Percentiles rank a stretch among this genome's conserved stretches.
Evolutionary conservation across 495 filamentous ascomycete genomes (phyloP).

Genomic region (Neurospora terricola): DNA sequence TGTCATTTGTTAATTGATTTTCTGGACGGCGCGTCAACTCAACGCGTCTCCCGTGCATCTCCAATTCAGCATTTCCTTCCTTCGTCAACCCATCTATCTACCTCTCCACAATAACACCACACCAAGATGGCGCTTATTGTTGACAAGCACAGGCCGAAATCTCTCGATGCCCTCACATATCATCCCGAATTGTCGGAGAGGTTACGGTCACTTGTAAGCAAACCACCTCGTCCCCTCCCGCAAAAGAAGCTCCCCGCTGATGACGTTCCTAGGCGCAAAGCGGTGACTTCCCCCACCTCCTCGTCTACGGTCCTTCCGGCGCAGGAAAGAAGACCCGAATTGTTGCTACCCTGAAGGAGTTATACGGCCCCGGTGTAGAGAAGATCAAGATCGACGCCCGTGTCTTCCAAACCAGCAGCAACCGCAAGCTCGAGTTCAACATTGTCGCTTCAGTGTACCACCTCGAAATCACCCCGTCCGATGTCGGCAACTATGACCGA

Average conservation of each 20-base stretch:
- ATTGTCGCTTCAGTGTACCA: conserved; percentile 94
- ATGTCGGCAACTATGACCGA: conserved; percentile 93
- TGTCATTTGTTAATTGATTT: conserved; percentile 6
- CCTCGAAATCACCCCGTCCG: conserved; percentile 93
- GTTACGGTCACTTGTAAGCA: conserved; percentile 71
- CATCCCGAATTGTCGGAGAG: conserved; percentile 82
- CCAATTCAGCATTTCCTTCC: not conserved
- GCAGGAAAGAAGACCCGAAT: conserved; percentile 97
- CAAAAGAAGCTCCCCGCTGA: not conserved
- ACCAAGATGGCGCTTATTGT: conserved; percentile 62
- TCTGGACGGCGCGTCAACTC: conserved; percentile 4
- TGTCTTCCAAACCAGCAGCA: conserved; percentile 88
- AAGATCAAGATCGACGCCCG: conserved; percentile 97
- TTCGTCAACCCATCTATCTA: not conserved
- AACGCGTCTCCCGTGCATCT: conserved; percentile 12
- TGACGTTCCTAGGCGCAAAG: conserved; percentile 64
- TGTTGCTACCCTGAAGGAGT: conserved; percentile 82
- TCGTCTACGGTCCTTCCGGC: conserved; percentile 92
- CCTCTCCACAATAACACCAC: not conserved
- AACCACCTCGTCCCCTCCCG: not conserved
- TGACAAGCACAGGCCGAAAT: conserved; percentile 87
- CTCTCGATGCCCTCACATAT: conserved; percentile 77
- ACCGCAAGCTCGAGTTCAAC: conserved; percentile 97
- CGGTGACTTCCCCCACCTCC: conserved; percentile 92
- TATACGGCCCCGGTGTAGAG: conserved; percentile 86